A percentile compares a stretch with the other conserved stretches of the same genome.
Conservation (phyloP, 805 yeast species). For the Starmerella kuoi region DNA sequence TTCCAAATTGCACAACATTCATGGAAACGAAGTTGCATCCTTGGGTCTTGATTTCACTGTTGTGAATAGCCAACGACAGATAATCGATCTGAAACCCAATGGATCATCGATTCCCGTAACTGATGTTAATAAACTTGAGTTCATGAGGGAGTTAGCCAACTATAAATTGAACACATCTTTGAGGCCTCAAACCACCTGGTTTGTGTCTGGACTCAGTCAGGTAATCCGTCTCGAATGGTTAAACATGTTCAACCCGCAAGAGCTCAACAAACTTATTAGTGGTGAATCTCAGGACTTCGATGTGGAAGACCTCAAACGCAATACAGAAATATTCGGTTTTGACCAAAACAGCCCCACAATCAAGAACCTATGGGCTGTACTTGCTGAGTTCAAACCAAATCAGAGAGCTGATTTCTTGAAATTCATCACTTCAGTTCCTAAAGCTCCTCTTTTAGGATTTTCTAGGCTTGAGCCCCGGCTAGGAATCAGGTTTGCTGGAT, state of each 20-base stretch:
- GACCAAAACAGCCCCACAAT: conserved; percentile 46
- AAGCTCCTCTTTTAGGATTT: conserved; percentile 87
- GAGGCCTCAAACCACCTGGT: conserved; percentile 45
- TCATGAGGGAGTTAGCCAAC: conserved; percentile 64
- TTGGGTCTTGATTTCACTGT: conserved; percentile 59
- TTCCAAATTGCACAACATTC: conserved; percentile 46
- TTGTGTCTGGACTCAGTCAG: conserved; percentile 57
- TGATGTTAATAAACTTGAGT: conserved; percentile 50
- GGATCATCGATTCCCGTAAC: conserved; percentile 52
- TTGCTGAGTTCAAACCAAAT: conserved; percentile 44
- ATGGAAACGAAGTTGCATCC: conserved; percentile 39
- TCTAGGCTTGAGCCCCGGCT: conserved; percentile 59
- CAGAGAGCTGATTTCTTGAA: conserved; percentile 58
- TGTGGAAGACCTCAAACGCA: conserved; percentile 49
- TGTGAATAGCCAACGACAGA: conserved; percentile 30
- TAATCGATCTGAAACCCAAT: conserved; percentile 46
- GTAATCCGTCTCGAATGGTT: conserved; percentile 67
- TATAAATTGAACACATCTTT: conserved; percentile 60
- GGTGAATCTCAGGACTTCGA: conserved; percentile 65
- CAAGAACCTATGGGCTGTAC: conserved; percentile 57
- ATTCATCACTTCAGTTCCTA: conserved; percentile 84
- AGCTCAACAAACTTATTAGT: conserved; percentile 70
- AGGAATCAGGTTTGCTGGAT: conserved; percentile 55
- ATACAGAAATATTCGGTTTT: conserved; percentile 56
- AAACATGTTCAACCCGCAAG: conserved; percentile 70